Evolutionary conservation across 805 yeast species (phyloP).

Genomic region (Metschnikowia orientalis): DNA sequence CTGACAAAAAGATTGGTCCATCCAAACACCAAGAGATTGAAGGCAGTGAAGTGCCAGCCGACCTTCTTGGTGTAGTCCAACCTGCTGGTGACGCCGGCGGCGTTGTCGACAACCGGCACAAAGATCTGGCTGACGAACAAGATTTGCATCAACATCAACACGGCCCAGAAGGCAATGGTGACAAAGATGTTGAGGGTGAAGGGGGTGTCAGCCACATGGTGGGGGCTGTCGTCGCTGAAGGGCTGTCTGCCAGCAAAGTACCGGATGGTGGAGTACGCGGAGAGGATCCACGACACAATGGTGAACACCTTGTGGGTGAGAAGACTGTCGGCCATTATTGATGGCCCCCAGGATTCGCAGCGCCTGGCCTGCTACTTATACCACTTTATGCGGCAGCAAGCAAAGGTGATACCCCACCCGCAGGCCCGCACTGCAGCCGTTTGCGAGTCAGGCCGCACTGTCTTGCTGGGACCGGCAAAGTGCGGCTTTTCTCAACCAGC

Average conservation of each 20-base stretch:
- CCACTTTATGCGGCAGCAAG: conserved; percentile 6
- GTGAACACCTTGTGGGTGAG: conserved; percentile 42
- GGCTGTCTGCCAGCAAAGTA: conserved; percentile 55
- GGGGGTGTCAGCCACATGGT: conserved; percentile 60
- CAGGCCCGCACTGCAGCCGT: too few species aligned
- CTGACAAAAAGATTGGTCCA: conserved; percentile 64
- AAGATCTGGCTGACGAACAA: conserved; percentile 46
- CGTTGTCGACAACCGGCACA: conserved; percentile 25
- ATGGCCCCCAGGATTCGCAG: too few species aligned
- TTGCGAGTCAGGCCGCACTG: too few species aligned
- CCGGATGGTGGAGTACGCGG: conserved; percentile 52
- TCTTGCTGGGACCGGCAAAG: too few species aligned
- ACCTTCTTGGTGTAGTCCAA: conserved; percentile 35
- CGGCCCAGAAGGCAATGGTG: conserved; percentile 53
- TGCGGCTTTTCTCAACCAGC: too few species aligned
- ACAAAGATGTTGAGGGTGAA: conserved; percentile 56
- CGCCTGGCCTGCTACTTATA: conserved; percentile 2
- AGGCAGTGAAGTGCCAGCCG: conserved; percentile 59
- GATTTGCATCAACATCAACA: conserved; percentile 50
- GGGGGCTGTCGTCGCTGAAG: conserved; percentile 43
- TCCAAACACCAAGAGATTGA: conserved; percentile 54
- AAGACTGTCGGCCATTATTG: conserved; percentile 11
- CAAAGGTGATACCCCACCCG: too few species aligned
- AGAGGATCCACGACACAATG: conserved; percentile 49
- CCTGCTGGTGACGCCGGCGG: conserved; percentile 15